Evolutionary conservation across 2,329 filamentous ascomycete genomes (phyloP).

Genomic region (Drechslera avenae): DNA sequence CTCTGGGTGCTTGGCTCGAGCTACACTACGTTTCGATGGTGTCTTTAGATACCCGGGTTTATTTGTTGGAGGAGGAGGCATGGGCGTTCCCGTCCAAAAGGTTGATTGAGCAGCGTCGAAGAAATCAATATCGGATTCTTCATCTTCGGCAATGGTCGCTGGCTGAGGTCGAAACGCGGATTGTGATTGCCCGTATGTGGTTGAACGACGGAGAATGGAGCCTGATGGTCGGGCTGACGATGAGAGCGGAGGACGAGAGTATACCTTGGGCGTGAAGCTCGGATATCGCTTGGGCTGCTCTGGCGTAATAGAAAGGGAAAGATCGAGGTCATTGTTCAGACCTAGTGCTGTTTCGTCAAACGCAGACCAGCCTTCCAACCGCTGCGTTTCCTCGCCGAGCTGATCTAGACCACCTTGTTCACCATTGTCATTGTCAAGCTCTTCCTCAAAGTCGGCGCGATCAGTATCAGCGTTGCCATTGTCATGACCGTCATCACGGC

Average conservation of each 20-base stretch:
- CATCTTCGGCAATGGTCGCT: constrained; percentile 29
- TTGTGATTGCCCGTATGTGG: constrained; percentile 24
- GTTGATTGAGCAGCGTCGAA: constrained; percentile 16
- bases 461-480: background rate
- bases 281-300: constrained; percentile 12
- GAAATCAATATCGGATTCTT: constrained; percentile 14
- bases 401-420: background rate
- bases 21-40: constrained; percentile 50
- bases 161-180: constrained; percentile 19
- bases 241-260: background rate
- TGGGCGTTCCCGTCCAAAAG: constrained; percentile 39
- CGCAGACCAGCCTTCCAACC: constrained; percentile 47
- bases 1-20: constrained; percentile 40
- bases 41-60: constrained; percentile 54
- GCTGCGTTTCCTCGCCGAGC: constrained; percentile 36
- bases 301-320: constrained; percentile 38
- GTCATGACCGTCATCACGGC: constrained; percentile 3
- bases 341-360: constrained; percentile 45
- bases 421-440: constrained; percentile 5
- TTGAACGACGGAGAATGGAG: constrained; percentile 19
- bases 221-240: constrained; percentile 15
- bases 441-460: background rate
- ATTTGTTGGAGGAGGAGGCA: constrained; percentile 18
- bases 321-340: constrained; percentile 34
- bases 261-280: constrained; percentile 1